These are phyloP conservation scores for Caryopteris hybrid DNA, from an alignment of 305 asterid species.

Conservation along the genomic window DNA sequence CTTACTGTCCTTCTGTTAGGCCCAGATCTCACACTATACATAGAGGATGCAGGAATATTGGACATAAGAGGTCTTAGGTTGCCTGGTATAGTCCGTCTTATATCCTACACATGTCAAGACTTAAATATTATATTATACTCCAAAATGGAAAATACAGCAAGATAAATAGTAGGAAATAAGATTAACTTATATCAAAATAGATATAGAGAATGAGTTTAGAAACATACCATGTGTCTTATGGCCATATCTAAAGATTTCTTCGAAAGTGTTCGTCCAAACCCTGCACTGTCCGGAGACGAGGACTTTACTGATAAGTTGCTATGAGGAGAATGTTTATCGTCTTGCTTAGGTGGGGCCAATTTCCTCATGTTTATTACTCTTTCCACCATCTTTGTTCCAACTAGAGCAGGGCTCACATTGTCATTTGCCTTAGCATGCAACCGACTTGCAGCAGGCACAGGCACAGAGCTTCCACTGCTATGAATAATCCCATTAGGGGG, in stretches of 20 bases:
- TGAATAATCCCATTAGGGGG: slow-evolving; percentile 76
- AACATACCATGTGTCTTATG: slow-evolving; percentile 90
- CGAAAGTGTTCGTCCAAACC: slow-evolving; percentile 92
- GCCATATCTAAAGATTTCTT: slow-evolving; percentile 99
- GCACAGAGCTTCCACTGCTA: slow-evolving; percentile 93
- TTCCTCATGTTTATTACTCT: slow-evolving; percentile 96
- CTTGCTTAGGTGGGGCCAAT: slow-evolving; percentile 85
- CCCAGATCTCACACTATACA: slow-evolving; percentile 95
- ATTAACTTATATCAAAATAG: slow-evolving; percentile 1
- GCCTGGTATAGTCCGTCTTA: slow-evolving; percentile 80
- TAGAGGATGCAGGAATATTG: slow-evolving; percentile 84
- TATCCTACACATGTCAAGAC: slow-evolving; percentile 54
- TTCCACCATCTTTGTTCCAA: slow-evolving; percentile 96
- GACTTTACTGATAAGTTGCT: slow-evolving; percentile 88
- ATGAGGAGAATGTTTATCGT: slow-evolving; percentile 75
- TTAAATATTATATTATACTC: not conserved
- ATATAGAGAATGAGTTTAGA: slow-evolving; percentile 10
- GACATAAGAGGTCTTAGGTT: slow-evolving; percentile 80
- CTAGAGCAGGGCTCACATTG: slow-evolving; percentile 75
- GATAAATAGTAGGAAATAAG: not conserved
- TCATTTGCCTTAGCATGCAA: slow-evolving; percentile 94
- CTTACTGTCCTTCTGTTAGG: slow-evolving; percentile 54
- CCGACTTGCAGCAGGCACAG: slow-evolving; percentile 58
- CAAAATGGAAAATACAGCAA: not conserved
- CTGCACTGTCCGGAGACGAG: slow-evolving; percentile 88